Evolutionary conservation across 306 rosid species (phyloP).

Genomic region (Lupinus albus): DNA sequence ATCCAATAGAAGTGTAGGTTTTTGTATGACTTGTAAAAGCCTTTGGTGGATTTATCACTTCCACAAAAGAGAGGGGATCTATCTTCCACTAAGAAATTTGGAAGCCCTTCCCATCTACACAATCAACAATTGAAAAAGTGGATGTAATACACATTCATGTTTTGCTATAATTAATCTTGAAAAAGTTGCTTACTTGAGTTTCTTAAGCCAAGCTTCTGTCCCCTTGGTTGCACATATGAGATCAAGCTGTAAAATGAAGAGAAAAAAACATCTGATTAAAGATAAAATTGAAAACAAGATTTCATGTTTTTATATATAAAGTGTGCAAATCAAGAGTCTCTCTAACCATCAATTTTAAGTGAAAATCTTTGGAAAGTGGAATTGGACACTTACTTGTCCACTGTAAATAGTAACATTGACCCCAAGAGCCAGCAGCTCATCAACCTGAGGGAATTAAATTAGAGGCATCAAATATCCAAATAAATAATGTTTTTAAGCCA

Average conservation of each 20-base stretch:
- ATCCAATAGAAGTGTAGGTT: constrained; percentile 93
- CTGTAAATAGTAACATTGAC: constrained; percentile 83
- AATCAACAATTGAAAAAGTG: not conserved
- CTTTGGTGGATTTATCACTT: constrained; percentile 50
- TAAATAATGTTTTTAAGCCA: not conserved
- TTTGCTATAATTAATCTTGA: constrained; percentile 5
- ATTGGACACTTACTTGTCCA: constrained; percentile 69
- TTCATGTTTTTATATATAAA: not conserved
- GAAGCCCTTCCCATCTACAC: constrained; percentile 78
- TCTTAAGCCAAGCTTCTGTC: constrained; percentile 79
- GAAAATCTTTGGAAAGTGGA: constrained; percentile 2
- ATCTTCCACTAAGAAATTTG: constrained; percentile 49
- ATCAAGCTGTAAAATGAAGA: constrained; percentile 54
- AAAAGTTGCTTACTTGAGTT: constrained; percentile 62
- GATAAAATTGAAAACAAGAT: not conserved
- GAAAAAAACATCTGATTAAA: not conserved
- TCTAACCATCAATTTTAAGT: constrained; percentile 1
- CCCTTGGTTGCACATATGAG: constrained; percentile 90
- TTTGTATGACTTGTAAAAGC: constrained; percentile 63
- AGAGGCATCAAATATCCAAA: constrained; percentile 12
- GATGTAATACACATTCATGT: not conserved
- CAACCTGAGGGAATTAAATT: constrained; percentile 55
- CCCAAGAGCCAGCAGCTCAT: constrained; percentile 75
- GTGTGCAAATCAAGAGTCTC: constrained; percentile 18
- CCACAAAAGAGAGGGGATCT: constrained; percentile 70